Evolutionary conservation across 2,329 filamentous ascomycete species (phyloP), one percentile per base, ranked within the genome.

Genomic region (Nectriaceae sp.): DNA sequence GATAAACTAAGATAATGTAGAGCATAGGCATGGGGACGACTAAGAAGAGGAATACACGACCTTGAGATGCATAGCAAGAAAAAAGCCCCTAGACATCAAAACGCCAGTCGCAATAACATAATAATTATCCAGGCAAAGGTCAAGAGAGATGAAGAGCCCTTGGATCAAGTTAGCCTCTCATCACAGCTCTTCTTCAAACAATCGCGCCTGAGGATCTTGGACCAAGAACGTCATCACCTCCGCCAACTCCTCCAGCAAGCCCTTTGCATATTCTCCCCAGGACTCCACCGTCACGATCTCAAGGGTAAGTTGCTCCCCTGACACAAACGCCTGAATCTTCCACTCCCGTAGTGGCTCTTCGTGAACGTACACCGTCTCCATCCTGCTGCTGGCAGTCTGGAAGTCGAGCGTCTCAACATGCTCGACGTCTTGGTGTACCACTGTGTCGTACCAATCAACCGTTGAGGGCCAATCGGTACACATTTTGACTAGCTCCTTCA

Each of bases 311-410:
- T 65, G 69, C 50, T 76, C 79, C 4, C 74, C 79, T 42, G 69
- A 73, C 22, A 76, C 75, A 66, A 79, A 87, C 19, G 74, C 82
- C 72, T 87, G 80, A 33, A 84, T 74, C 71, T 85, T 83, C 71
- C 82, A 83, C 61, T 77, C 77, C 16, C 72, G 65, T 36, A 82
- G 64, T 31, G 78, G 79, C 54, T 83, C 80, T 24, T 77, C 72
- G 56, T 82, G 77, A 3, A 82, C 79, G 57, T 83, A 84, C 15
- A 79, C 60, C 11, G 82, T 85, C 65, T 84, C 82, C 54, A 83
- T 75, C 35, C 70, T 68, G 59, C 68, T 75, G 46, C 57, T 65
- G 11, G 64, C 67, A 19, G 55, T 60, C n/a, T 65, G 61, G 49
- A 77, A 71, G 4, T 56, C 64, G 11, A 83, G 71, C 21, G 68